These are phyloP conservation scores for Ganoderma meredithae DNA, from an alignment of 1,284 basidiomycete genomes.

Conservation along the genomic window DNA sequence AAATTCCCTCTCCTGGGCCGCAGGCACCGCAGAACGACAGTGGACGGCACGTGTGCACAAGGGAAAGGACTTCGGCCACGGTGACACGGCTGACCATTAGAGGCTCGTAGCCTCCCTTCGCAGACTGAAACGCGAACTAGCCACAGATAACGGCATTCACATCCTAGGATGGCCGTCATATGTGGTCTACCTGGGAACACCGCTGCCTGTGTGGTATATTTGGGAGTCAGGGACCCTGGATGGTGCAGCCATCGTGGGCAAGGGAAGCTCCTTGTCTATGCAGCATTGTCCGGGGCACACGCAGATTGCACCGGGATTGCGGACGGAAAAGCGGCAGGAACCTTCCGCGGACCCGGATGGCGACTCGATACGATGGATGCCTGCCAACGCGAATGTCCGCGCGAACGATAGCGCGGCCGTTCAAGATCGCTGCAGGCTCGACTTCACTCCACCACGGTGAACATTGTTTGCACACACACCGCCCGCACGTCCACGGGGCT, in stretches of 20 bases:
- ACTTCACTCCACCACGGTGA: not conserved
- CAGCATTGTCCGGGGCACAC: not conserved
- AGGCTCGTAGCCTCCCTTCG: not conserved
- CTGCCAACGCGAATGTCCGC: not conserved
- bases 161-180: not conserved
- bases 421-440: not conserved
- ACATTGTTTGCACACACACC: not conserved
- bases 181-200: not conserved
- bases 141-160: not conserved
- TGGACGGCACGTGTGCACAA: not conserved
- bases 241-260: slow-evolving; percentile 1
- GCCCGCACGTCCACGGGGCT: not conserved
- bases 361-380: not conserved
- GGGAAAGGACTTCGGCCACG: too few species aligned
- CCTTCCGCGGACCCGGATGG: not conserved
- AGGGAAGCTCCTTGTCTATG: not conserved
- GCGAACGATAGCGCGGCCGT: not conserved
- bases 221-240: not conserved
- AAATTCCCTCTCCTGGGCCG: not conserved
- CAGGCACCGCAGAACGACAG: not conserved
- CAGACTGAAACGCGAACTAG: not conserved
- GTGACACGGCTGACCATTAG: not conserved
- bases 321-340: not conserved
- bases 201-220: not conserved
- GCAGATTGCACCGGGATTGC: not conserved